Evolutionary conservation across 164 flowering plant genomes (phyloP).

Genomic region (Berberis vulgaris): DNA sequence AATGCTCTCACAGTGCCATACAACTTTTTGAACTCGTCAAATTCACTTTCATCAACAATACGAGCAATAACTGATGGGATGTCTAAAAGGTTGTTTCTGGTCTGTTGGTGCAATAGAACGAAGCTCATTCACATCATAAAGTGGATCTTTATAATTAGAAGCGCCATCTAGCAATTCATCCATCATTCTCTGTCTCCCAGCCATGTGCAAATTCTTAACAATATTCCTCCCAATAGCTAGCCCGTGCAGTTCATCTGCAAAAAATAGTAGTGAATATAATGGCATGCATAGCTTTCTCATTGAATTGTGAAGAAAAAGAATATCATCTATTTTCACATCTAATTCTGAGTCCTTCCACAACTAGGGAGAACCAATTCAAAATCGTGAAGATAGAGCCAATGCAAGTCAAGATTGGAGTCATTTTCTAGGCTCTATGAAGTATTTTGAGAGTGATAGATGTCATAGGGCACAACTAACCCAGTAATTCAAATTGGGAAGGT

Average conservation of each 20-base stretch:
- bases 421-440: too few relatives aligned
- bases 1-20: slow-evolving; percentile 91
- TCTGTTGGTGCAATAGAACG: slow-evolving; percentile 83
- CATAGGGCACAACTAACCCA: too few relatives aligned
- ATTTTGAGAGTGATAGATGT: too few relatives aligned
- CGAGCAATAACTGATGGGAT: slow-evolving; percentile 84
- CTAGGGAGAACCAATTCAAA: too few relatives aligned
- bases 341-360: too few relatives aligned
- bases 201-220: slow-evolving; percentile 83
- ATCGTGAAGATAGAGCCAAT: too few relatives aligned
- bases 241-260: slow-evolving; percentile 88
- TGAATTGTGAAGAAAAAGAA: too few relatives aligned
- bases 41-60: slow-evolving; percentile 93
- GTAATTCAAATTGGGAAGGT: too few relatives aligned
- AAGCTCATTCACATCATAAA: slow-evolving; percentile 82
- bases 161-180: slow-evolving; percentile 17
- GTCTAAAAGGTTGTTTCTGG: slow-evolving; percentile 80
- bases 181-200: slow-evolving; percentile 40
- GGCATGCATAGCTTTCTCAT: too few relatives aligned
- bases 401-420: too few relatives aligned
- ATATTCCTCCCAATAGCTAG: slow-evolving; percentile 90
- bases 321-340: too few relatives aligned
- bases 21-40: slow-evolving; percentile 97
- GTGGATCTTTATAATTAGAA: slow-evolving; percentile 57
- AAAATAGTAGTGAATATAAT: background rate